These are phyloP conservation scores for Didymella pomorum DNA, from an alignment of 2,329 filamentous ascomycete species.

Conservation along the genomic window DNA sequence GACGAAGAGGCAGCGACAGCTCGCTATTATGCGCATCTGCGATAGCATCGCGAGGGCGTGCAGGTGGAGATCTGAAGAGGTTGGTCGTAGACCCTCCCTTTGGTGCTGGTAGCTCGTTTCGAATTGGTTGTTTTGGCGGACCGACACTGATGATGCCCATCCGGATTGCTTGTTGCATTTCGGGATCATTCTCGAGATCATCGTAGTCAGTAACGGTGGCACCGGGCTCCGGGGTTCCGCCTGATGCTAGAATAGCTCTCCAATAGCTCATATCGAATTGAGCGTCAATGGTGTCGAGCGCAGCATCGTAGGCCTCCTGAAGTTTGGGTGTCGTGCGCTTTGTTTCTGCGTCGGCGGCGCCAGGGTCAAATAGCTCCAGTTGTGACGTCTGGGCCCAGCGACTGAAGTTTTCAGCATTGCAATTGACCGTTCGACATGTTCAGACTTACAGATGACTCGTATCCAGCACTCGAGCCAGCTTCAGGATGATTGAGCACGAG, in stretches of 20 bases:
- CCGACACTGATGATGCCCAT: not conserved
- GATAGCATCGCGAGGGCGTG: not conserved
- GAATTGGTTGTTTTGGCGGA: not conserved
- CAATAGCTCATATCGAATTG: conserved; percentile 23
- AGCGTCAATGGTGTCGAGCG: conserved; percentile 1
- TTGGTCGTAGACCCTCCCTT: not conserved
- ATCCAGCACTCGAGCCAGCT: not conserved
- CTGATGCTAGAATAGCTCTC: conserved; percentile 11
- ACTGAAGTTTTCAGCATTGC: conserved; percentile 22
- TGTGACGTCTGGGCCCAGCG: conserved; percentile 30
- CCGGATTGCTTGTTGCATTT: conserved; percentile 4
- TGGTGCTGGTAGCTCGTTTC: not conserved
- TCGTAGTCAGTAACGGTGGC: conserved; percentile 1
- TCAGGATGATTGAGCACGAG: conserved; percentile 21
- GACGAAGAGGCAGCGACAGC: not conserved
- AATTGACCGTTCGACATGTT: not conserved
- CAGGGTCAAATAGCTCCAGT: conserved; percentile 26
- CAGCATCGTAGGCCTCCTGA: conserved; percentile 21
- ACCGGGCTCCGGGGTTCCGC: not conserved
- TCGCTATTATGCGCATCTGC: not conserved
- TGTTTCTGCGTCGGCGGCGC: not conserved
- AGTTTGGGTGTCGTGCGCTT: conserved; percentile 19
- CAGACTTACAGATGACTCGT: not conserved
- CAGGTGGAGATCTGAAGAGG: not conserved
- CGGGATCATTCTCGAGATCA: not conserved